Evolutionary conservation across 208 protist genomes (phyloP), one percentile per base, ranked within the genome.

Genomic region (Porcisia hertigi): DNA sequence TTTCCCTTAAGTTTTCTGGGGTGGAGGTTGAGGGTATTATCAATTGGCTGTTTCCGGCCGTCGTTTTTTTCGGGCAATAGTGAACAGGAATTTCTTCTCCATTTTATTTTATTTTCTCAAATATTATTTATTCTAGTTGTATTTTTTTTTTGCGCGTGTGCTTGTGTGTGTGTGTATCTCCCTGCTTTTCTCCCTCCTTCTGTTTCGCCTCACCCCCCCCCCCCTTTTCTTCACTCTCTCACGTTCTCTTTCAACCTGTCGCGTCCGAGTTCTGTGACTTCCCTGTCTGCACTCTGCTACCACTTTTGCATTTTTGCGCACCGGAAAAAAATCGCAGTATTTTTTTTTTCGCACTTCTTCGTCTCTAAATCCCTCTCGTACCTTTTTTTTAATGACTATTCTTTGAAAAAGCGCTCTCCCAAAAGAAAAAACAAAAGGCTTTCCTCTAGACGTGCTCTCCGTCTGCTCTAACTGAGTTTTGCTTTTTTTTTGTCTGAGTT

Each of bases 301-400:
- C 59, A 20, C 23, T 59, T 41, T 69, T 47, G 6, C 45, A 30
- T 74, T 34, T 57, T n/a, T 47, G 45, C 45, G 45, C 9, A 9
- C 45, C 64, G 58, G 41, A 12, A 39, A 7, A 47, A 43, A 25
- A 47, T n/a, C 53, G 30, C 52, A 12, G 34, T 54, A 69, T 75
- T 75, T 74, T 67, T 71, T 76, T 71, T 45, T 79, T 70, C 30
- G 34, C 58, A 18, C 43, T 75, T 12, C 25, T 49, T 63, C 16
- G 23, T 64, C 45, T 49, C 45, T 49, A 3, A 49, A 49, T 3
- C 3, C 45, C 45, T 9, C 7, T 49, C 45, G 45, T 49, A 49
- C 9, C 9, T 49, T 66, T 1, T 60, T 60, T 23, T 60, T 60
- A 20, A n/a, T n/a, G n/a, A n/a, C n/a, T n/a, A n/a, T n/a, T n/a